Percentiles rank a stretch among this genome's conserved stretches.
phyloP scores from a whole-genome alignment of 2,329 filamentous ascomycete genomes.

The Pyricularia sp. region DNA sequence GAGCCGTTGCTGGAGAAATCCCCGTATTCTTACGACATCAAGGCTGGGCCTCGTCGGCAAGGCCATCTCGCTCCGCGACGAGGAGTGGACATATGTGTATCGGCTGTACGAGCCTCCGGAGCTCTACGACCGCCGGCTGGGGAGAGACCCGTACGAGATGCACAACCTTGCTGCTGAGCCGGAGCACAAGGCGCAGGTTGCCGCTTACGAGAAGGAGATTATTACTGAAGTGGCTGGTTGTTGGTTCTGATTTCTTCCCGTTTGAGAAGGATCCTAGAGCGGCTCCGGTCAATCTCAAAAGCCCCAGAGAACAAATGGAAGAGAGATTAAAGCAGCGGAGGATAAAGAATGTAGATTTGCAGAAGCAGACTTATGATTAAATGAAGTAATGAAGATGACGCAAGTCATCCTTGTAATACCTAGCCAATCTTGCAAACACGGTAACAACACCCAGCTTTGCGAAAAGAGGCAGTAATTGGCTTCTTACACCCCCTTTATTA shows the following conservation, averaged over 20 bases:
- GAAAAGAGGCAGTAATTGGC: too few species aligned
- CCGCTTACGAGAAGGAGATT: conserved; percentile 19
- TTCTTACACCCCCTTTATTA: too few species aligned
- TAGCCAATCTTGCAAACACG: neutral
- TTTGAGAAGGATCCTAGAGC: neutral
- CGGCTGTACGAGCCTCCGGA: conserved; percentile 33
- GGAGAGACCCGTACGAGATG: conserved; percentile 25
- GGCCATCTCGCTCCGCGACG: conserved; percentile 24
- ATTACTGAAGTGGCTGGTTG: conserved; percentile 26
- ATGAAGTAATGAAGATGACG: neutral
- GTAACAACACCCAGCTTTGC: too few species aligned
- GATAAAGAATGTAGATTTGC: neutral
- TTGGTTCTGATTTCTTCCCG: neutral
- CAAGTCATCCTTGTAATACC: neutral
- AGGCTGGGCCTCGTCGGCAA: conserved; percentile 32
- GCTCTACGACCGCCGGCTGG: conserved; percentile 25
- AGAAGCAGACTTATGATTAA: neutral
- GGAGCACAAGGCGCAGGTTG: conserved; percentile 12
- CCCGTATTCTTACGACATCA: conserved; percentile 35
- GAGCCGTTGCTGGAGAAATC: conserved; percentile 34
- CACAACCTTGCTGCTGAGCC: conserved; percentile 26
- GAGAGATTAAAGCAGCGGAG: neutral
- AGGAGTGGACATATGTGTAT: conserved; percentile 32
- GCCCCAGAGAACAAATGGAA: neutral
- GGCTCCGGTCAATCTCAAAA: neutral